phyloP scores from a whole-genome alignment of 176 grass and related monocot genomes.

The Microstegium vimineum region DNA sequence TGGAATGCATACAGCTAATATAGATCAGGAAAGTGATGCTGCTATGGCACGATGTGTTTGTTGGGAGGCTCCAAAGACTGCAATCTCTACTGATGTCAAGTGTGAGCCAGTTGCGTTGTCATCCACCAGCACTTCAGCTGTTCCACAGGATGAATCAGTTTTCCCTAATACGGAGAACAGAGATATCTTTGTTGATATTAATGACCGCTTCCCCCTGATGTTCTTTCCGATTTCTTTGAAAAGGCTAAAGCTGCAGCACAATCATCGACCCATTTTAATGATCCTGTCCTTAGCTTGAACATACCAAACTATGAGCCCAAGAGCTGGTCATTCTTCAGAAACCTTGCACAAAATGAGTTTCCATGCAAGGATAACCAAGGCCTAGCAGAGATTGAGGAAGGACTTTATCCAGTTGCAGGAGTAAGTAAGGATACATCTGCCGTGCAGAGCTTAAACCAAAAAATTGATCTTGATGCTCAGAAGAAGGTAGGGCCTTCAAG shows the following conservation, averaged over 20 bases:
- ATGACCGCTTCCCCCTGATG: constrained; percentile 48
- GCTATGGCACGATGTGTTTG: constrained; percentile 35
- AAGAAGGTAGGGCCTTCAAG: constrained; percentile 7
- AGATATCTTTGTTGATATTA: constrained; percentile 50
- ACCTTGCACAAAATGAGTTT: constrained; percentile 71
- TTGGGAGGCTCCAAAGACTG: constrained; percentile 29
- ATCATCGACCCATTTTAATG: constrained; percentile 66
- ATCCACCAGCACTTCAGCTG: constrained; percentile 12
- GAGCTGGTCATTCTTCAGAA: constrained; percentile 95
- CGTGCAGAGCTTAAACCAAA: too few species aligned
- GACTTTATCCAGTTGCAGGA: constrained; percentile 32
- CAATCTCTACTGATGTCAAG: constrained; percentile 16
- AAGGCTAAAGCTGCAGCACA: constrained; percentile 64
- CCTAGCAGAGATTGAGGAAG: constrained; percentile 54
- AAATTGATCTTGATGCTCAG: too few species aligned
- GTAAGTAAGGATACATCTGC: too few species aligned
- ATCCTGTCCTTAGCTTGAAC: constrained; percentile 75
- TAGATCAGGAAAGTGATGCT: constrained; percentile 9
- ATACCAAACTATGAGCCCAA: constrained; percentile 80
- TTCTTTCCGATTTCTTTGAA: constrained; percentile 91
- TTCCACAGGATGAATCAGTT: constrained; percentile 39
- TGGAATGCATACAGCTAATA: constrained; percentile 23
- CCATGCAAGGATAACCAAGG: constrained; percentile 56
- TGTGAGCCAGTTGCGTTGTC: constrained; percentile 26
- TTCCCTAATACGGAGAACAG: constrained; percentile 35